phyloP scores from a whole-genome alignment of 2,329 filamentous ascomycete genomes.

The Pestalotiopsis sp. region DNA sequence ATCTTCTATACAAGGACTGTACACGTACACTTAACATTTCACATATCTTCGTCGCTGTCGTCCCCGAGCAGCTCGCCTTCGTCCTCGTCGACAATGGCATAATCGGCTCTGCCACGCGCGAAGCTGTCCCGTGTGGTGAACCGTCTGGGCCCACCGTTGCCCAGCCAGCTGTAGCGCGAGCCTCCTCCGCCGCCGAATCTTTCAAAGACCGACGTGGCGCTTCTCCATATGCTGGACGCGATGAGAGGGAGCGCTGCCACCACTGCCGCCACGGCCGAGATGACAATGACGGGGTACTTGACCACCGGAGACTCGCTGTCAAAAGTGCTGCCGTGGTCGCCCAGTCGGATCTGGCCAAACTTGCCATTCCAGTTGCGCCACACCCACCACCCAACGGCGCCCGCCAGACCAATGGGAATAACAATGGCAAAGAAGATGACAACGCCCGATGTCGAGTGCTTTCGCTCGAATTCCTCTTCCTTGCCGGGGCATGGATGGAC shows the following conservation, averaged over 20 bases:
- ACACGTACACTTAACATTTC: constrained; percentile 19
- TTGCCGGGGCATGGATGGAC: constrained; percentile 73
- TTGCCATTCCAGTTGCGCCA: constrained; percentile 85
- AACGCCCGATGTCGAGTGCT: constrained; percentile 70
- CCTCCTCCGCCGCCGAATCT: constrained; percentile 50
- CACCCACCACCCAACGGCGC: constrained; percentile 78
- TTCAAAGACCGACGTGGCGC: constrained; percentile 52
- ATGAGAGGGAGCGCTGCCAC: constrained; percentile 70
- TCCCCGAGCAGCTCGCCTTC: constrained; percentile 94
- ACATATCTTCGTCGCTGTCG: constrained; percentile 88
- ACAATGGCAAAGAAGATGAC: constrained; percentile 85
- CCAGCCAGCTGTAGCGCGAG: constrained; percentile 51
- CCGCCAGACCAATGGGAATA: constrained; percentile 73
- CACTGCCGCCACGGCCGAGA: constrained; percentile 66
- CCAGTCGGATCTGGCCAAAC: constrained; percentile 89
- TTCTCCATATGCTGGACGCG: constrained; percentile 72
- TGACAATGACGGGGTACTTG: constrained; percentile 76
- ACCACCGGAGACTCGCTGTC: constrained; percentile 78
- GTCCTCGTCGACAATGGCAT: constrained; percentile 86
- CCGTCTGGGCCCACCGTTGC: constrained; percentile 57
- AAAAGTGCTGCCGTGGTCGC: constrained; percentile 63
- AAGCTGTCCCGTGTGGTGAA: constrained; percentile 92
- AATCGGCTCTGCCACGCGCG: constrained; percentile 83
- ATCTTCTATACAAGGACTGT: constrained; percentile 6
- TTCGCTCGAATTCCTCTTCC: constrained; percentile 77